Evolutionary conservation across 2,329 filamentous ascomycete genomes (phyloP).

Genomic region (Metarhizium anisopliae): DNA sequence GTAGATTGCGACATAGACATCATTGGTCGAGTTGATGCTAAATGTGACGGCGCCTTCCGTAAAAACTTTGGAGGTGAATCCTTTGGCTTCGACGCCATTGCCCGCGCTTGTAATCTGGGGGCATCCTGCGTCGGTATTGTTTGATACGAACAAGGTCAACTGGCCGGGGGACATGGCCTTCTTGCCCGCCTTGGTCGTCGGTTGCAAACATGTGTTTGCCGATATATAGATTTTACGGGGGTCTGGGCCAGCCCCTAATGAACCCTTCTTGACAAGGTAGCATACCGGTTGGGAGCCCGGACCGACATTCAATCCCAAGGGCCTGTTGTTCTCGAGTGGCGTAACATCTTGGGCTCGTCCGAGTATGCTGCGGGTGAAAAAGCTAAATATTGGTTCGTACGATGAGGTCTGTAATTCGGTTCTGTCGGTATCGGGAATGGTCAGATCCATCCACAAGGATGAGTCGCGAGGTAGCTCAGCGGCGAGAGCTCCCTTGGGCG

Average conservation of each 20-base stretch:
- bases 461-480: constrained; percentile 33
- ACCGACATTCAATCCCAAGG: constrained; percentile 47
- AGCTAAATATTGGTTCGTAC: constrained; percentile 54
- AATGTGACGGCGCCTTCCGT: constrained; percentile 61
- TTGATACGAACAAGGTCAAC: constrained; percentile 70
- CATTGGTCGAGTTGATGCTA: constrained; percentile 49
- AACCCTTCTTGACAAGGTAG: constrained; percentile 22
- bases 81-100: constrained; percentile 19
- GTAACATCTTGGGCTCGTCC: constrained; percentile 48
- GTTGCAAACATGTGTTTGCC: constrained; percentile 78
- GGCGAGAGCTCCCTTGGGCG: constrained; percentile 53
- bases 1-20: constrained; percentile 68
- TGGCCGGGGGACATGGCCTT: constrained; percentile 47
- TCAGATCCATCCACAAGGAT: background rate
- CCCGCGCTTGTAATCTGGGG: constrained; percentile 14
- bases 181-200: constrained; percentile 23
- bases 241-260: constrained; percentile 14
- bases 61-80: constrained; percentile 31
- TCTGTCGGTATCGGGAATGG: background rate
- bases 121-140: constrained; percentile 22
- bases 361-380: constrained; percentile 54
- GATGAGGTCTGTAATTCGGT: constrained; percentile 13
- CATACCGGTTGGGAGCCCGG: constrained; percentile 48
- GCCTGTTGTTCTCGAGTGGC: constrained; percentile 55
- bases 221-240: constrained; percentile 61